Conservation (phyloP, 176 grass and related monocot genomes). For the Cocos nucifera region DNA sequence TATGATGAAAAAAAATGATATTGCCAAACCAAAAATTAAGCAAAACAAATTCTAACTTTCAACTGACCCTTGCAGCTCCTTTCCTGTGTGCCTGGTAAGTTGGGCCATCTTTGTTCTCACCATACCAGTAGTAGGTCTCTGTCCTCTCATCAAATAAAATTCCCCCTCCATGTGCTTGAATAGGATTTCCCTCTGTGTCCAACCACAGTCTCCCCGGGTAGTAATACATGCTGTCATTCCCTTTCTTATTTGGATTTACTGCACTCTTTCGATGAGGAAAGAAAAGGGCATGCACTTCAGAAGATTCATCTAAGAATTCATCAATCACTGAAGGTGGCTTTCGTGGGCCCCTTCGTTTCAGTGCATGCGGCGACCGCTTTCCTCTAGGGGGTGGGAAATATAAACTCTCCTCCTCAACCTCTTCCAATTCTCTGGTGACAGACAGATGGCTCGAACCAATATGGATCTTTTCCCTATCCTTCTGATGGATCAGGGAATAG, state of each 20-base stretch:
- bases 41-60: neutral
- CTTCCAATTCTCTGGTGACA: conserved; percentile 46
- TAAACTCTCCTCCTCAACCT: conserved; percentile 67
- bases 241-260: conserved; percentile 36
- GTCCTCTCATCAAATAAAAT: conserved; percentile 63
- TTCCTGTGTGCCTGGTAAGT: conserved; percentile 76
- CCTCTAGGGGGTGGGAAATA: conserved; percentile 41
- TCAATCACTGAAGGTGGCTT: conserved; percentile 65
- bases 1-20: neutral
- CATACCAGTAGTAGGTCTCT: conserved; percentile 77
- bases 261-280: conserved; percentile 51
- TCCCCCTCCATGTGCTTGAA: conserved; percentile 92
- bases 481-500: conserved; percentile 35
- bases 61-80: conserved; percentile 67
- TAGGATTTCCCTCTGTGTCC: conserved; percentile 83
- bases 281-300: conserved; percentile 70
- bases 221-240: conserved; percentile 45
- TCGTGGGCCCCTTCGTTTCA: conserved; percentile 69
- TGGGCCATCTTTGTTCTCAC: conserved; percentile 90
- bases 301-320: conserved; percentile 84
- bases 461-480: conserved; percentile 16
- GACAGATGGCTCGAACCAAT: conserved; percentile 22
- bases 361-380: conserved; percentile 73
- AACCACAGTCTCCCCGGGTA: conserved; percentile 76
- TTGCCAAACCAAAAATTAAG: conserved; percentile 4